These are phyloP conservation scores for Gaeumannomyces tritici DNA, from an alignment of 2,329 filamentous ascomycete genomes.

Conservation along the genomic window DNA sequence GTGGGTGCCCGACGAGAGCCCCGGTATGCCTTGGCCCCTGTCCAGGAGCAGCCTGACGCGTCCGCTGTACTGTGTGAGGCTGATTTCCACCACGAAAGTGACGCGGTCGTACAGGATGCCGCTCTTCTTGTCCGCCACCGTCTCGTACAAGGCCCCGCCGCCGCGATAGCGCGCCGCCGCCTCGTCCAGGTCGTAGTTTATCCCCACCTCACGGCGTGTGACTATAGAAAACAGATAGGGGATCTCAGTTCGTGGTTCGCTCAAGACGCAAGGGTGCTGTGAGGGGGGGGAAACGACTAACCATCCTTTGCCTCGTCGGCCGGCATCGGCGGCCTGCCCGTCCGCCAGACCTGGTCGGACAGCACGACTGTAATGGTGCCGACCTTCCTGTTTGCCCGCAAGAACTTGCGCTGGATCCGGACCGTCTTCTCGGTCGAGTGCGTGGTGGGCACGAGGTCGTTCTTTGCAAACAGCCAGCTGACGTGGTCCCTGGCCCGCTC, in stretches of 20 bases:
- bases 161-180: background rate
- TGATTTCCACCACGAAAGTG: constrained; percentile 6
- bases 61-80: background rate
- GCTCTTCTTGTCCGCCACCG: background rate
- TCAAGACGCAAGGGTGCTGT: too few species aligned
- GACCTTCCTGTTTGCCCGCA: background rate
- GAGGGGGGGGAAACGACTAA: background rate
- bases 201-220: constrained; percentile 3
- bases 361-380: constrained; percentile 7
- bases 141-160: background rate
- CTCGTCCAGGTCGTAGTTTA: constrained; percentile 8
- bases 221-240: background rate
- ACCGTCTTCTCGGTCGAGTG: constrained; percentile 2
- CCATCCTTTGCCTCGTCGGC: background rate
- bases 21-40: background rate
- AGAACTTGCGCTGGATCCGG: constrained; percentile 4
- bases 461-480: constrained; percentile 10
- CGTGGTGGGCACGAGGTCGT: constrained; percentile 9
- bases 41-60: background rate
- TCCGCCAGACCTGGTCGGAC: background rate
- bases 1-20: background rate
- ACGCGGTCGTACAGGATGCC: constrained; percentile 3
- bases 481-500: constrained; percentile 7
- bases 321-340: background rate
- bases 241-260: background rate